These are phyloP conservation scores for Stephania yunnanensis DNA, from an alignment of 164 flowering plant genomes.

Conservation along the genomic window DNA sequence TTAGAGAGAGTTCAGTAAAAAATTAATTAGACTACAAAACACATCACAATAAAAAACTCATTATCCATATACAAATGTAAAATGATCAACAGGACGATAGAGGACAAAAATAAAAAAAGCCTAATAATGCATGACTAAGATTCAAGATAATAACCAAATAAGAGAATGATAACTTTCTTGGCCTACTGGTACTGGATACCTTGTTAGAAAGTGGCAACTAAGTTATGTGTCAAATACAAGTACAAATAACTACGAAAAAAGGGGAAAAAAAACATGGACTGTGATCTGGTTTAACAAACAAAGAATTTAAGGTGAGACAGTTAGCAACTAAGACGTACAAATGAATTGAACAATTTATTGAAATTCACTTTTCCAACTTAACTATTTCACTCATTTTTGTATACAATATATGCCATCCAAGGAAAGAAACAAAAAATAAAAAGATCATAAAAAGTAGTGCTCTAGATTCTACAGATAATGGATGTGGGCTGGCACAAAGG, in stretches of 20 bases:
- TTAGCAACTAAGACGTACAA: background rate
- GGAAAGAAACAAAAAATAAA: background rate
- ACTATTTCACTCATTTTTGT: background rate
- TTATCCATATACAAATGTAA: background rate
- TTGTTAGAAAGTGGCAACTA: too few species aligned
- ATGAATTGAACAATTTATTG: background rate
- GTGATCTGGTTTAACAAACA: background rate
- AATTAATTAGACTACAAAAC: background rate
- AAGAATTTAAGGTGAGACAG: background rate
- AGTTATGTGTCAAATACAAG: background rate
- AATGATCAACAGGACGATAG: too few species aligned
- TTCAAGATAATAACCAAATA: too few species aligned
- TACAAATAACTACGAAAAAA: background rate
- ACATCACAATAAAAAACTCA: background rate
- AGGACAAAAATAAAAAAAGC: too few species aligned
- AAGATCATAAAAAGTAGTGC: background rate
- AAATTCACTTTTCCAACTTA: background rate
- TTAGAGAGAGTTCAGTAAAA: constrained; percentile 3
- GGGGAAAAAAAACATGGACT: too few species aligned
- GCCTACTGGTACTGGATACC: too few species aligned
- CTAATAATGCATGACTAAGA: too few species aligned
- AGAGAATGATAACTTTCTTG: too few species aligned
- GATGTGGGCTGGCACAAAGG: background rate
- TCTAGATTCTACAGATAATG: background rate
- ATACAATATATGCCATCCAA: background rate